Evolutionary conservation across 208 protist species (phyloP).

Genomic region (Trypanosomatidae sp.): DNA sequence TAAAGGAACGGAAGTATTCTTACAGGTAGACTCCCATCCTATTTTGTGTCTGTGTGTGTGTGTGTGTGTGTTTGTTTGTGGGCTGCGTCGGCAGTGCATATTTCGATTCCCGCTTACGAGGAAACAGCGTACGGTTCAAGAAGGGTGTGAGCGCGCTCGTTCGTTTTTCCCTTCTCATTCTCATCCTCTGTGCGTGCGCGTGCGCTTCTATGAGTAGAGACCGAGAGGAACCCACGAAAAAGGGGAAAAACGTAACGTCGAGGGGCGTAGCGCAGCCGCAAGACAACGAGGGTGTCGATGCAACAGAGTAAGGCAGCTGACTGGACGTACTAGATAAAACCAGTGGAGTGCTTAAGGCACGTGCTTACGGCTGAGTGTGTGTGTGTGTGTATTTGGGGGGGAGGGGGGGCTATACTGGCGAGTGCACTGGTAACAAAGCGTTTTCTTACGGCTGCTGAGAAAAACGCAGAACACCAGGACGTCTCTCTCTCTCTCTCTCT

Average conservation of each 20-base stretch:
- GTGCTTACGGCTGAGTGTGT: neutral
- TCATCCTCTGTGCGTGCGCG: neutral
- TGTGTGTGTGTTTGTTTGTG: slow-evolving; percentile 7
- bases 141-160: neutral
- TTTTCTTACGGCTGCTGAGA: neutral
- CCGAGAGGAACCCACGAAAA: neutral
- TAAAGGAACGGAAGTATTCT: neutral
- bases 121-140: neutral
- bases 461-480: neutral
- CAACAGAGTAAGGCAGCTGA: neutral
- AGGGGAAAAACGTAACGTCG: neutral
- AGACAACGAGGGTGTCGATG: neutral
- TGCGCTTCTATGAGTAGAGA: neutral
- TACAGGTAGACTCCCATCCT: neutral
- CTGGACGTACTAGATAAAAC: neutral
- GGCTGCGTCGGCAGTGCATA: neutral
- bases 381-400: no score
- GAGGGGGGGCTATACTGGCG: no score
- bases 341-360: neutral
- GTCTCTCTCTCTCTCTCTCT: neutral
- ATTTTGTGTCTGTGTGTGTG: neutral
- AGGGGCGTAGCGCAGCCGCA: neutral
- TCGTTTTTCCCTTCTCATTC: neutral
- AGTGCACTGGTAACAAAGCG: neutral
- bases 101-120: neutral